Base-by-base conservation (phyloP, 306 rosid genomes). In the Acmispon strigosus region DNA sequence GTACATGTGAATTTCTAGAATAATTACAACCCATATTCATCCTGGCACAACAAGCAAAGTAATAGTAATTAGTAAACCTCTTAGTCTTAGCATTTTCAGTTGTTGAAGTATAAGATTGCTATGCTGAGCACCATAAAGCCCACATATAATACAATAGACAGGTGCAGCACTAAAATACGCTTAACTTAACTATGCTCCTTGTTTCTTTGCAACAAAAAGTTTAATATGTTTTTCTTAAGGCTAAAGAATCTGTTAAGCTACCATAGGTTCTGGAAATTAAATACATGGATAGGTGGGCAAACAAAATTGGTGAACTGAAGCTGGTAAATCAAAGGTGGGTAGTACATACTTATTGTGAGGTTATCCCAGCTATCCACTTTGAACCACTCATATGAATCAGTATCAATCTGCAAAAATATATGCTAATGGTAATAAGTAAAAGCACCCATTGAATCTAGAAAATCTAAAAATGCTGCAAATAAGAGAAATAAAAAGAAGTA, bases 361-460 rank as follows among this genome's bases (percentile, higher is more conserved):
- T 78, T 87, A 75, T 89, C 90, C 91, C 97, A 95, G 80, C 43
- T 76, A 85, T 70, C 68, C 73, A 94, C 97, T 83, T 89, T 91
- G 84, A 86, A 80, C 97, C 96, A 87, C 65, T 77, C 81, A 65
- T 59, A 63, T 55, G 73, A 62, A 66, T 74, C 64, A 79, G 84
- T 66, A 73, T 67, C 78, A 62, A 66, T 61, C 96, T 91, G 92
- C 80, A 79, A 72, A 74, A 80, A 36, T 43, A 67, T 8, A 32
- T n/a, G n/a, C n/a, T n/a, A 42, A 77, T 61, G 62, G n/a, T 77
- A 71, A 62, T 29, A 32, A 18, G n/a, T 52, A 56, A 62, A 62
- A 47, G 69, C 16, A 34, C 13, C 16, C 48, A 55, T 57, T 32
- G 37, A 32, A 32, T 22, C 44, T 66, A 51, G 36, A 62, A 58